Evolutionary conservation across 1,284 basidiomycete species (phyloP).

Genomic region (Rhizopogon hawkerae): DNA sequence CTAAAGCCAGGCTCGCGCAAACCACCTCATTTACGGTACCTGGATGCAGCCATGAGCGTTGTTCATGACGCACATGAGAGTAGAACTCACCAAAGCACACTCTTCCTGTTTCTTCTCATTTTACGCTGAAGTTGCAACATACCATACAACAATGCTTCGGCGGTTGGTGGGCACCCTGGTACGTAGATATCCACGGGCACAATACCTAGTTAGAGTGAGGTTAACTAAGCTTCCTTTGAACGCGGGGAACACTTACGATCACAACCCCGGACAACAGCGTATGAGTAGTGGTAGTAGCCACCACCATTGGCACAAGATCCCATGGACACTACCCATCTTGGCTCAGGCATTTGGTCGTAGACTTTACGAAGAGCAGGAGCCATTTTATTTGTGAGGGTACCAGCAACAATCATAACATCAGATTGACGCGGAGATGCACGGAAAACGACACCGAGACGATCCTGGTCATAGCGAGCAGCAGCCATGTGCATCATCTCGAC

Average conservation of each 20-base stretch:
- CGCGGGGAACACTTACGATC: conserved; percentile 58
- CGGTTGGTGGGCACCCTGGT: conserved; percentile 89
- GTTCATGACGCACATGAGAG: neutral
- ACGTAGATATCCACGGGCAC: conserved; percentile 98
- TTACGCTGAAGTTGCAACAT: conserved; percentile 97
- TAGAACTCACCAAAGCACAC: conserved; percentile 75
- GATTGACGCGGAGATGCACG: conserved; percentile 96
- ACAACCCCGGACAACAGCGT: conserved; percentile 98
- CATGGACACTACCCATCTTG: conserved; percentile 99
- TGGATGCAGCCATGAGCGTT: conserved; percentile 1
- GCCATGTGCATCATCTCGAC: conserved; percentile 99
- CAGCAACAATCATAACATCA: conserved; percentile 99
- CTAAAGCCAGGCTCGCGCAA: neutral
- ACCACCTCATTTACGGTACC: conserved; percentile 24
- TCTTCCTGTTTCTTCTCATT: conserved; percentile 88
- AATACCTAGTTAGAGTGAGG: conserved; percentile 49
- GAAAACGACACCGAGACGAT: conserved; percentile 96
- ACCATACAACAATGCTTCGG: conserved; percentile 89
- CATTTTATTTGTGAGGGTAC: conserved; percentile 99
- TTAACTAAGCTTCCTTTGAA: neutral
- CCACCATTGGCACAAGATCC: conserved; percentile 98
- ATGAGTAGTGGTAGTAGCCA: conserved; percentile 98
- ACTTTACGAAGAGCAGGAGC: conserved; percentile 93
- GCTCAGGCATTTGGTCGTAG: conserved; percentile 96
- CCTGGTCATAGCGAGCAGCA: conserved; percentile 97